Evolutionary conservation across 169 alveolate species (phyloP), one percentile per base, ranked within the genome.

Genomic region (Plasmodium cynomolgi): DNA sequence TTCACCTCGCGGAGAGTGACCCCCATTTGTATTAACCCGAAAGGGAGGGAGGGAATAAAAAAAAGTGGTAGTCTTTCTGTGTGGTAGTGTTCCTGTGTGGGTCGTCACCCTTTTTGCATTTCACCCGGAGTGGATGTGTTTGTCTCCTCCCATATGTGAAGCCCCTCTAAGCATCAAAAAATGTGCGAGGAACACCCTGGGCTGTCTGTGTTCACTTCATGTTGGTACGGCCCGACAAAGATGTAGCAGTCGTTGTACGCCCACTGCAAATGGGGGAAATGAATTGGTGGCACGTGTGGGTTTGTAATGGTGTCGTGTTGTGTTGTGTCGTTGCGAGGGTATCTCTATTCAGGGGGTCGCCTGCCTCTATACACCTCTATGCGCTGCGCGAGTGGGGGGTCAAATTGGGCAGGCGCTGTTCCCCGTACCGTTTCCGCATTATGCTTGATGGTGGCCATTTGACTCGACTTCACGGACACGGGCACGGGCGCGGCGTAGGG

Each of bases 171-270:
- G 5, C 26, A 15, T 84, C 26, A 84, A 23, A 84, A 84, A 2
- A 84, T 84, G 72, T 83, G 58, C 1, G 84, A 75, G 50, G 81
- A 20, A 20, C 68, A 85, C 74, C 83, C 93, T 41, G 72, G 75
- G 29, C 81, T 77, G 50, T 85, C 93, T 77, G 85, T 26, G 81
- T 85, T 85, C 13, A 77, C 80, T 8, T 74, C 58, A 34, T 85
- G 68, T 68, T 85, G 93, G 62, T 75, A 83, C 37, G 93, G 93
- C 3, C 84, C 93, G 15, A 85, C 93, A 37, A 50, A 85, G 62
- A 85, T 85, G 58, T 85, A 85, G 33, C 93, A 75, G 56, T 77
- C 93, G 80, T 73, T 85, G 85, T 75, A 85, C 7, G 93, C 93
- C 93, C 93, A 85, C 93, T 85, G 39, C 13, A 31, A 85, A 47